Conservation (phyloP, 1,139 yeast species). For the Pneumocystis jirovecii region DNA sequence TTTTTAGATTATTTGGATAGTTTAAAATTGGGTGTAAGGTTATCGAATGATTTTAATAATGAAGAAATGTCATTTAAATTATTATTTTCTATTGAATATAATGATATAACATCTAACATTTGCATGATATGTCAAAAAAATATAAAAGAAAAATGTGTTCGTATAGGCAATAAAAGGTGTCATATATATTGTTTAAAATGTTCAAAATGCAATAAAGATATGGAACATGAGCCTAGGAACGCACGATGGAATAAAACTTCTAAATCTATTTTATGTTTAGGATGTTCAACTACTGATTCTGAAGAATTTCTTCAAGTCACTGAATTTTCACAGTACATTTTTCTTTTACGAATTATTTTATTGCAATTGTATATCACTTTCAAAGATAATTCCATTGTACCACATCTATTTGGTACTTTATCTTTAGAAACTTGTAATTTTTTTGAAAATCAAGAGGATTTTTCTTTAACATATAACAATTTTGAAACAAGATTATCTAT, state of each 20-base stretch:
- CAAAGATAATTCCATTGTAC: slow-evolving; percentile 6
- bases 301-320: slow-evolving; percentile 52
- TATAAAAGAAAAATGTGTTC: slow-evolving; percentile 42
- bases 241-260: slow-evolving; percentile 30
- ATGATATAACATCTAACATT: slow-evolving; percentile 38
- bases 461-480: too few relatives aligned
- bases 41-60: slow-evolving; percentile 2
- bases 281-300: slow-evolving; percentile 39
- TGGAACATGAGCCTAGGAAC: slow-evolving; percentile 28
- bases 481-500: too few relatives aligned
- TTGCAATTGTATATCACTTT: slow-evolving; percentile 40
- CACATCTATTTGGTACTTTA: slow-evolving; percentile 7
- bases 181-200: slow-evolving; percentile 12
- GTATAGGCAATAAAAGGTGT: slow-evolving; percentile 4
- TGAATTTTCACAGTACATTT: slow-evolving; percentile 57
- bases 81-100: not conserved
- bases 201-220: slow-evolving; percentile 30
- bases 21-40: not conserved
- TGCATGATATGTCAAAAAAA: slow-evolving; percentile 59
- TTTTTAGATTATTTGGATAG: slow-evolving; percentile 23
- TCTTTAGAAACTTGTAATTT: not conserved
- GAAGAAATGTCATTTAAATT: not conserved
- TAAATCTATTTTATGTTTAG: slow-evolving; percentile 38
- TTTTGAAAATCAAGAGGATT: not conserved
- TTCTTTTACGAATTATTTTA: slow-evolving; percentile 67